phyloP scores from a whole-genome alignment of 129 eudicot genomes.

The Smallanthus sonchifolius region DNA sequence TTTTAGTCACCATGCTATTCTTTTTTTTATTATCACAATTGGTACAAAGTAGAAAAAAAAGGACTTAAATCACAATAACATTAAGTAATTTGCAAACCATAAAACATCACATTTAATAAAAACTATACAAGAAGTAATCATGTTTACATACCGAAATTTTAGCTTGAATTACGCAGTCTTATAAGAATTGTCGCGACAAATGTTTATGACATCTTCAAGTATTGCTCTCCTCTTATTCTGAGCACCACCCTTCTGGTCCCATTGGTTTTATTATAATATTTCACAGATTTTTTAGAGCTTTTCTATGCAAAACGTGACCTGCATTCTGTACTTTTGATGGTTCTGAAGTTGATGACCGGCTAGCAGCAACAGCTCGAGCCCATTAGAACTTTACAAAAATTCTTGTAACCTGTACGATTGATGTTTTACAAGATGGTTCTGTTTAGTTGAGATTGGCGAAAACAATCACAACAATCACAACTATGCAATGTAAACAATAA shows the following conservation, averaged over 20 bases:
- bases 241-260: constrained; percentile 5
- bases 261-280: constrained; percentile 37
- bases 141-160: constrained; percentile 44
- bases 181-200: constrained; percentile 45
- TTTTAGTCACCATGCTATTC: constrained; percentile 27
- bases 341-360: constrained; percentile 27
- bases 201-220: constrained; percentile 50
- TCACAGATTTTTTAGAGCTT: constrained; percentile 43
- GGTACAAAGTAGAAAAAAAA: constrained; percentile 18
- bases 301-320: constrained; percentile 22
- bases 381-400: neutral
- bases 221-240: constrained; percentile 50
- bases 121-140: neutral
- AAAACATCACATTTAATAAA: neutral
- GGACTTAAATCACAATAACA: neutral
- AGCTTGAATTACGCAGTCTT: constrained; percentile 40
- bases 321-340: constrained; percentile 36
- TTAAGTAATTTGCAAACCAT: too few relatives aligned
- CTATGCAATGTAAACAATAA: too few relatives aligned
- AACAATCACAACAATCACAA: too few relatives aligned
- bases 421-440: too few relatives aligned
- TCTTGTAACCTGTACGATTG: too few relatives aligned
- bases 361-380: constrained; percentile 59
- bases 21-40: constrained; percentile 45
- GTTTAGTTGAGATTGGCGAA: too few relatives aligned